Evolutionary conservation across 2,329 filamentous ascomycete genomes (phyloP).

Genomic region (Curvularia hawaiiensis): DNA sequence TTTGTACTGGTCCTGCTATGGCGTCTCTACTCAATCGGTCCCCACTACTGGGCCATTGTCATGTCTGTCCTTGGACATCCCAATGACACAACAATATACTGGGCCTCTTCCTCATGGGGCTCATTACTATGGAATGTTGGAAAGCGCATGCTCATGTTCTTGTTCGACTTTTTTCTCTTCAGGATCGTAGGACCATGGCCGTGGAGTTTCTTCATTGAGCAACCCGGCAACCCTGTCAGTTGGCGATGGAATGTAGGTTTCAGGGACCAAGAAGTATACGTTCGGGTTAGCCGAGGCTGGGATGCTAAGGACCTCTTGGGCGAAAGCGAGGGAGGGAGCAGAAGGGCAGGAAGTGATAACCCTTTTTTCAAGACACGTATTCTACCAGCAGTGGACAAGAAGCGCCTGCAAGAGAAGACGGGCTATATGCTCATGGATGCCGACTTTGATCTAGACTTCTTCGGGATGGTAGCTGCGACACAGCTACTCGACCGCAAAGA

Average conservation of each 20-base stretch:
- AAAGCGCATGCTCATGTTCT: constrained; percentile 67
- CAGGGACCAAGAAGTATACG: constrained; percentile 77
- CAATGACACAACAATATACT: constrained; percentile 70
- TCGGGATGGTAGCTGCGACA: constrained; percentile 76
- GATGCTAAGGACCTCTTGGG: constrained; percentile 63
- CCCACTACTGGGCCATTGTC: constrained; percentile 74
- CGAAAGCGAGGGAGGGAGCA: constrained; percentile 48
- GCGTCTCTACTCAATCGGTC: constrained; percentile 71
- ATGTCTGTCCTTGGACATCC: constrained; percentile 67
- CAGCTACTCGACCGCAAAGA: constrained; percentile 68
- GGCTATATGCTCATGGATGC: constrained; percentile 85
- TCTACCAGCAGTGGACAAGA: constrained; percentile 69
- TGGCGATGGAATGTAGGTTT: constrained; percentile 83
- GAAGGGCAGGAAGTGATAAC: constrained; percentile 58
- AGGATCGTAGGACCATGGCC: constrained; percentile 55
- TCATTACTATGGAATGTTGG: constrained; percentile 63
- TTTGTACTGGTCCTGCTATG: constrained; percentile 69
- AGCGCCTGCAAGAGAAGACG: constrained; percentile 75
- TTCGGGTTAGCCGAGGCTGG: constrained; percentile 78
- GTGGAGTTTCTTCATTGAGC: constrained; percentile 61
- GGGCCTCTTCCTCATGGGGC: constrained; percentile 57
- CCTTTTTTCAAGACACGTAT: constrained; percentile 66
- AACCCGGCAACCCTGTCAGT: constrained; percentile 65
- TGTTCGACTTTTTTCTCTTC: constrained; percentile 70
- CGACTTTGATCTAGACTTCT: constrained; percentile 88